Percentiles rank a stretch among this genome's conserved stretches.
Conservation (phyloP, 2,329 filamentous ascomycete genomes). For the Chaetomiaceae sp. region DNA sequence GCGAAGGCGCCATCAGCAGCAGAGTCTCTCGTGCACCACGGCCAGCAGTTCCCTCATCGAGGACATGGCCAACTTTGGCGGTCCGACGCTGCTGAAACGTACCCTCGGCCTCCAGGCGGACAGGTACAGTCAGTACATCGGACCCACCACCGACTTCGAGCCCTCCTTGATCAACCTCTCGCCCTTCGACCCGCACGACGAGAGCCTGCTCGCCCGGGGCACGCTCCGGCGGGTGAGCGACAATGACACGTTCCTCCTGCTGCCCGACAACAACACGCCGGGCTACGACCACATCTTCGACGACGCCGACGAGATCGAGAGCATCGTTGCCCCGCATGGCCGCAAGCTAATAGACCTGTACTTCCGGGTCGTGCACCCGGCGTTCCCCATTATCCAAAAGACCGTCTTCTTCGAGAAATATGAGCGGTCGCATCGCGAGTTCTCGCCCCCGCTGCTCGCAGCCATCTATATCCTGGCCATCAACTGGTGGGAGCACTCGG, state of each 20-base stretch:
- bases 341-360: constrained; percentile 71
- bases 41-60: constrained; percentile 59
- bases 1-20: constrained; percentile 47
- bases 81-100: constrained; percentile 58
- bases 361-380: constrained; percentile 73
- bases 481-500: constrained; percentile 78
- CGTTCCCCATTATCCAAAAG: constrained; percentile 77
- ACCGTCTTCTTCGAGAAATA: constrained; percentile 74
- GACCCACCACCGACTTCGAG: constrained; percentile 76
- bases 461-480: constrained; percentile 80
- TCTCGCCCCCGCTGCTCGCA: constrained; percentile 69
- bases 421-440: constrained; percentile 63
- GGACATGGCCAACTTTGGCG: constrained; percentile 65
- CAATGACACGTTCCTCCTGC: constrained; percentile 71
- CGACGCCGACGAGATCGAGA: constrained; percentile 64
- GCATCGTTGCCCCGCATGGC: constrained; percentile 70
- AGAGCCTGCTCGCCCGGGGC: constrained; percentile 64
- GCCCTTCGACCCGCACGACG: constrained; percentile 72
- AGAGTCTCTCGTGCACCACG: constrained; percentile 55
- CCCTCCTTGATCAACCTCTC: constrained; percentile 77
- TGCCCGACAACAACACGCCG: constrained; percentile 66
- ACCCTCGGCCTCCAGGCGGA: constrained; percentile 71
- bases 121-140: constrained; percentile 77
- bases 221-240: constrained; percentile 71
- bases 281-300: constrained; percentile 64